Base-by-base conservation (phyloP, 2,329 filamentous ascomycete species). In the Aspergillus sp. region DNA sequence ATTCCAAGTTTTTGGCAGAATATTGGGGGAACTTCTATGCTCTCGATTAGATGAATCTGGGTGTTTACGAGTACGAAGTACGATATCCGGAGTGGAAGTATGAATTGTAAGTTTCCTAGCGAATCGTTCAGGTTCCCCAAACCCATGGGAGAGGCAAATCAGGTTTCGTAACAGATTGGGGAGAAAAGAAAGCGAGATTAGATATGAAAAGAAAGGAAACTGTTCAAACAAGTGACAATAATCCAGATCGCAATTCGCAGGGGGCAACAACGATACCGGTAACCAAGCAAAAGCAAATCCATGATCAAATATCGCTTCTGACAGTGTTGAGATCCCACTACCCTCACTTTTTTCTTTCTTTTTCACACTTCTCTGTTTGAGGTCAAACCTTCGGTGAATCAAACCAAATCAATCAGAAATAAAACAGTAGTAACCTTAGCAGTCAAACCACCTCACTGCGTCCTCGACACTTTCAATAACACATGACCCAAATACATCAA, bases 401-500 rank as follows among this genome's bases (percentile, higher is more conserved):
- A 11, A n/a, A 35, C 15, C 27, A 11, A 48, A 48, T 35, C 9
- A 37, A 50, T 9, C 4, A 23, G 39, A 11, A 55, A 31, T 25
- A 37, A 23, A 21, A 31, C 27, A 31, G 27, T 7, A 25, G 23
- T 31, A 31, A 31, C 27, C 3, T 11, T 31, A 31, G 8, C n/a
- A 40, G 19, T 56, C n/a, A 56, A 47, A 19, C 6, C 9, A 40
- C 35, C 50, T 31, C 27, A 31, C 9, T 50, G 51, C 12, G 51
- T 58, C 11, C 12, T 58, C 2, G 57, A 39, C 17, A 52, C 47
- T 19, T 56, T 55, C 25, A 70, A 47, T 52, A 70, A 37, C 6
- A 70, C 68, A 41, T 64, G 53, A 3, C 58, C 62, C 21, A 60
- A 43, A 47, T 60, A 61, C 17, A 68, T 54, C 19, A 65, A 23